A percentile compares a stretch with the other conserved stretches of the same genome.
Evolutionary conservation across 441 rosid genomes (phyloP).

Genomic region (Capsella rubella): DNA sequence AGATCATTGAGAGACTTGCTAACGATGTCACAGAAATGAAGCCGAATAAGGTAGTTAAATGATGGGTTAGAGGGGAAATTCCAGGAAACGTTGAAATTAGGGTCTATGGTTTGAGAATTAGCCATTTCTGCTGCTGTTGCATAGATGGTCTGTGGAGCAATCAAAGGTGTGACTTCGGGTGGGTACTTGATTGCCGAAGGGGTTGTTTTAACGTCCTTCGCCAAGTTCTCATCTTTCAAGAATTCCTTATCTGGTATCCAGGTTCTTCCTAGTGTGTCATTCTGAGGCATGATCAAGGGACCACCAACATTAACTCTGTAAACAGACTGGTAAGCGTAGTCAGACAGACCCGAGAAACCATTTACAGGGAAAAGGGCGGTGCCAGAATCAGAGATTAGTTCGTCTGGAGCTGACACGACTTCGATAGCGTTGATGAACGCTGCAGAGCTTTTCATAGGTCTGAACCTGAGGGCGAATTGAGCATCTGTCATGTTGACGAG

Average conservation of each 20-base stretch:
- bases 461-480: constrained; percentile 56
- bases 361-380: constrained; percentile 63
- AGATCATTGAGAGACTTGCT: constrained; percentile 74
- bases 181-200: constrained; percentile 58
- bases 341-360: constrained; percentile 50
- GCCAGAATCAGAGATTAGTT: constrained; percentile 58
- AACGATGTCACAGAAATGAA: constrained; percentile 85
- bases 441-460: constrained; percentile 66
- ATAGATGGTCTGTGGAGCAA: constrained; percentile 70
- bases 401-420: constrained; percentile 81
- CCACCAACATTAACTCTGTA: constrained; percentile 81
- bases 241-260: constrained; percentile 66
- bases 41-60: constrained; percentile 61
- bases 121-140: constrained; percentile 75
- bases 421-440: constrained; percentile 88
- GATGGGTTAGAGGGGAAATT: constrained; percentile 60
- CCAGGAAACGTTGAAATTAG: constrained; percentile 81
- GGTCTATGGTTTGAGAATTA: constrained; percentile 50
- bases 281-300: constrained; percentile 62
- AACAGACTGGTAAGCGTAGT: constrained; percentile 58
- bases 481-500: constrained; percentile 60
- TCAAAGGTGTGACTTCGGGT: constrained; percentile 56
- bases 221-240: constrained; percentile 56
- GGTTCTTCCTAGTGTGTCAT: constrained; percentile 71
- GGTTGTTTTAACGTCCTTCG: constrained; percentile 48